These are phyloP conservation scores for Penicillium hordei DNA, from an alignment of 2,329 filamentous ascomycete species.

Conservation along the genomic window DNA sequence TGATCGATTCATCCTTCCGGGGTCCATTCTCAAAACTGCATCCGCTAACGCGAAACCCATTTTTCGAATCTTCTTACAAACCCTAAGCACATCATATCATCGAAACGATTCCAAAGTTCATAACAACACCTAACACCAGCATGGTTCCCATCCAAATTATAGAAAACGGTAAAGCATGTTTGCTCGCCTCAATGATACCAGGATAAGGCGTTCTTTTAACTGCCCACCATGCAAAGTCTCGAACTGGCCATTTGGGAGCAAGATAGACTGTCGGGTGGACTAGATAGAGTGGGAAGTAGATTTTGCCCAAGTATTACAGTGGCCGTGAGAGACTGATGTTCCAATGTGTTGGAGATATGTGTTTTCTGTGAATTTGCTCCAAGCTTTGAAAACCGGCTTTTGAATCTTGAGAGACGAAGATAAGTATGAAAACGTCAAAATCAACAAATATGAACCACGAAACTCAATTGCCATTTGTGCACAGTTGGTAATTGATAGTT, in stretches of 20 bases:
- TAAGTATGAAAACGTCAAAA: not conserved
- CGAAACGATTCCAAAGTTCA: conserved; percentile 1
- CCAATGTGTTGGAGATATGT: not conserved
- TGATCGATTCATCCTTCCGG: no score
- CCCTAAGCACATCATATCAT: not conserved
- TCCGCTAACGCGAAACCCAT: not conserved
- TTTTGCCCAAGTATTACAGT: conserved; percentile 3
- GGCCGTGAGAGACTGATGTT: not conserved
- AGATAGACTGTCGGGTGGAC: conserved; percentile 2
- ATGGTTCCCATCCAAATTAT: not conserved
- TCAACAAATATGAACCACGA: conserved; percentile 2
- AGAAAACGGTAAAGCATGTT: not conserved
- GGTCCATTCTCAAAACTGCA: not conserved
- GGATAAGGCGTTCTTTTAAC: not conserved
- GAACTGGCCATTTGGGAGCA: not conserved
- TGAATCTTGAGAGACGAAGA: not conserved
- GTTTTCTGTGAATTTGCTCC: not conserved
- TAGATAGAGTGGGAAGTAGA: conserved; percentile 5
- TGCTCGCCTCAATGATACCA: not conserved
- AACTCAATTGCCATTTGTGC: conserved; percentile 8
- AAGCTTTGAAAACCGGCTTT: not conserved
- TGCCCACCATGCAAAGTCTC: not conserved
- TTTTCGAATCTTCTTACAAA: not conserved
- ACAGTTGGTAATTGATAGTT: conserved; percentile 3
- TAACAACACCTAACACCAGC: not conserved